Evolutionary conservation across 345 rosid genomes (phyloP).

Genomic region (Populus tremula): DNA sequence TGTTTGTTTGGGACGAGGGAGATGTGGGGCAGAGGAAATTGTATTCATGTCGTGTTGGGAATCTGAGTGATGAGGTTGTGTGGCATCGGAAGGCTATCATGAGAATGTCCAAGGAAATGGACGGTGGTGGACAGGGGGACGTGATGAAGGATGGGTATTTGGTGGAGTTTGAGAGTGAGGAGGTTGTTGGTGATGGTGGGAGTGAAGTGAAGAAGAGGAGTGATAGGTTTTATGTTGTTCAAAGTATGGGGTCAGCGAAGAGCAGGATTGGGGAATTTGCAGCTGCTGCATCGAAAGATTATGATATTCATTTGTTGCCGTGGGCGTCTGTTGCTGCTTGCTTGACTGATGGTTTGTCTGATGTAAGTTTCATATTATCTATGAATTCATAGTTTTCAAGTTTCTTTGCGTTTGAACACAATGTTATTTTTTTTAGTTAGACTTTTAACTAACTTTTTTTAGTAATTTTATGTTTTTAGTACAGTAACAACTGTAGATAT

Average conservation of each 20-base stretch:
- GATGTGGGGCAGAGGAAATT: slow-evolving; percentile 66
- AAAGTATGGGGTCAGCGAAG: slow-evolving; percentile 74
- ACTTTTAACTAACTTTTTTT: too few species aligned
- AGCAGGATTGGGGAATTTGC: slow-evolving; percentile 78
- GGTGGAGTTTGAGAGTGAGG: slow-evolving; percentile 69
- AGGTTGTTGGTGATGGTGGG: slow-evolving; percentile 39
- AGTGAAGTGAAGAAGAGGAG: slow-evolving; percentile 46
- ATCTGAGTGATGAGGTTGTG: slow-evolving; percentile 47
- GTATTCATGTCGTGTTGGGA: slow-evolving; percentile 54
- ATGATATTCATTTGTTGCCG: slow-evolving; percentile 85
- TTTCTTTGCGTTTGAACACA: neutral
- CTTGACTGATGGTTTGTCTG: slow-evolving; percentile 54
- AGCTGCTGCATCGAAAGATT: slow-evolving; percentile 78
- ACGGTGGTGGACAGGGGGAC: slow-evolving; percentile 19
- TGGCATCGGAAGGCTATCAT: slow-evolving; percentile 72
- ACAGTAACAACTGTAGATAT: too few species aligned
- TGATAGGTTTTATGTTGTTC: slow-evolving; percentile 70
- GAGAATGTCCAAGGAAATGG: slow-evolving; percentile 55
- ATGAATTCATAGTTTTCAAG: neutral
- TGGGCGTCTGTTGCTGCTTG: slow-evolving; percentile 98
- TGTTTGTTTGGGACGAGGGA: slow-evolving; percentile 75
- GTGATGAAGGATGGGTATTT: slow-evolving; percentile 63
- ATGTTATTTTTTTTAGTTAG: too few species aligned
- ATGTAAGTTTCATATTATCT: slow-evolving; percentile 41
- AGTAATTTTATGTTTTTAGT: too few species aligned